Percentiles rank a stretch among this genome's conserved stretches.
These are phyloP conservation scores for Colletotrichum cereale DNA, from an alignment of 2,329 filamentous ascomycete species.

Conservation along the genomic window DNA sequence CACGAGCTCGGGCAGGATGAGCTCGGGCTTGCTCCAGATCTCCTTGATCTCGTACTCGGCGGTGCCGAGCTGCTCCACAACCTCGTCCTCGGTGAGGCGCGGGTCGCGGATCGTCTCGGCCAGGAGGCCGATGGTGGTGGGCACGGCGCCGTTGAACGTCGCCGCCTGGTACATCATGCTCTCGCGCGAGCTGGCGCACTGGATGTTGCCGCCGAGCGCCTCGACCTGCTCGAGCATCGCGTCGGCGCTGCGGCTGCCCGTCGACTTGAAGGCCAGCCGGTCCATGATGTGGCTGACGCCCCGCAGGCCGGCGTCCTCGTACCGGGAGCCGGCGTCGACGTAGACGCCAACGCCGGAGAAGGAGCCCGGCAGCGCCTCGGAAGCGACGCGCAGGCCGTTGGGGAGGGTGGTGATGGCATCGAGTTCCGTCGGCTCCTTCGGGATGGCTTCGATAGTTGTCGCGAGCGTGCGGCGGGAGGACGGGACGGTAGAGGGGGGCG, in stretches of 20 bases:
- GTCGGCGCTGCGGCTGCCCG: conserved; percentile 78
- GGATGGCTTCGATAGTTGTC: conserved; percentile 40
- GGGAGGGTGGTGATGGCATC: conserved; percentile 89
- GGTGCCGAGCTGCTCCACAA: conserved; percentile 87
- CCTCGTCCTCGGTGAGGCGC: conserved; percentile 86
- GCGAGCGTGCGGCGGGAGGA: conserved; percentile 26
- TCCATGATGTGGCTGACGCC: conserved; percentile 98
- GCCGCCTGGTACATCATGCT: conserved; percentile 99
- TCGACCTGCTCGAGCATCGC: conserved; percentile 91
- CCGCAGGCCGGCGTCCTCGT: conserved; percentile 86
- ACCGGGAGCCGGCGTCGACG: conserved; percentile 93
- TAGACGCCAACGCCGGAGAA: conserved; percentile 97
- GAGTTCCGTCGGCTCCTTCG: conserved; percentile 81
- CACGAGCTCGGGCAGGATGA: conserved; percentile 94
- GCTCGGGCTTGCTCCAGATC: conserved; percentile 97
- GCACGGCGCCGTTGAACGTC: conserved; percentile 94
- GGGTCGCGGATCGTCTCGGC: conserved; percentile 95
- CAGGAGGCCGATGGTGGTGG: conserved; percentile 83
- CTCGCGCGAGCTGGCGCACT: conserved; percentile 95
- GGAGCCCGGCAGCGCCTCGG: conserved; percentile 92
- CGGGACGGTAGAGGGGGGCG: conserved; percentile 3
- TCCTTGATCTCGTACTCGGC: conserved; percentile 95
- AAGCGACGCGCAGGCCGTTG: conserved; percentile 95
- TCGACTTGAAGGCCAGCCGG: conserved; percentile 93
- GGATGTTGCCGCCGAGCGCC: conserved; percentile 92